Evolutionary conservation across 345 rosid species (phyloP).

Genomic region (Cardiospermum halicacabum): DNA sequence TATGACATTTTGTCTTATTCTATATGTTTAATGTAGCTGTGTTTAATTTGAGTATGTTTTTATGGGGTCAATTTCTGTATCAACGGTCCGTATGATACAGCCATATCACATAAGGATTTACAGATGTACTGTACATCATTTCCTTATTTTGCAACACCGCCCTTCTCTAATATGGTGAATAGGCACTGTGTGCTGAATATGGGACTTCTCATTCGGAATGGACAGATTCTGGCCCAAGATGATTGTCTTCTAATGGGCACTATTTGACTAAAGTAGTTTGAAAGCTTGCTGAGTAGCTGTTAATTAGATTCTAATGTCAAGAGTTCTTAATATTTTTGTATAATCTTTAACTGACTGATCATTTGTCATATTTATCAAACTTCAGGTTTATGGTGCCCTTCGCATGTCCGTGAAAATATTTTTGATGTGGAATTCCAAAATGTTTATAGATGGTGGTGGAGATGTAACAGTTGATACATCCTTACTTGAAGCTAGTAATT

Average conservation of each 20-base stretch:
- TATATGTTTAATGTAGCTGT: too few relatives aligned
- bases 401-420: slow-evolving; percentile 96
- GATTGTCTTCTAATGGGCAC: not conserved
- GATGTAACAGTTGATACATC: slow-evolving; percentile 78
- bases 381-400: slow-evolving; percentile 91
- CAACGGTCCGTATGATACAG: too few relatives aligned
- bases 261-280: not conserved
- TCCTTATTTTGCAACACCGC: too few relatives aligned
- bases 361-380: slow-evolving; percentile 7
- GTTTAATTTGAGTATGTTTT: too few relatives aligned
- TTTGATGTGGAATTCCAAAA: slow-evolving; percentile 92
- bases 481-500: slow-evolving; percentile 84
- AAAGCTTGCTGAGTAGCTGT: slow-evolving; percentile 1
- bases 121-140: too few relatives aligned
- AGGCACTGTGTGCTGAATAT: too few relatives aligned
- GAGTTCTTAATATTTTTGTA: not conserved
- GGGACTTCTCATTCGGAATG: too few relatives aligned
- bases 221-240: too few relatives aligned
- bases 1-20: too few relatives aligned
- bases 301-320: not conserved
- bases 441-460: slow-evolving; percentile 89
- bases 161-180: too few relatives aligned
- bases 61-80: too few relatives aligned
- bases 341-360: slow-evolving; percentile 16
- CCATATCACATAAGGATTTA: too few relatives aligned